Percentiles rank a stretch among this genome's conserved stretches.
Conservation (phyloP, 176 grass and related monocot species). For the Hsuehochloa calcarea region DNA sequence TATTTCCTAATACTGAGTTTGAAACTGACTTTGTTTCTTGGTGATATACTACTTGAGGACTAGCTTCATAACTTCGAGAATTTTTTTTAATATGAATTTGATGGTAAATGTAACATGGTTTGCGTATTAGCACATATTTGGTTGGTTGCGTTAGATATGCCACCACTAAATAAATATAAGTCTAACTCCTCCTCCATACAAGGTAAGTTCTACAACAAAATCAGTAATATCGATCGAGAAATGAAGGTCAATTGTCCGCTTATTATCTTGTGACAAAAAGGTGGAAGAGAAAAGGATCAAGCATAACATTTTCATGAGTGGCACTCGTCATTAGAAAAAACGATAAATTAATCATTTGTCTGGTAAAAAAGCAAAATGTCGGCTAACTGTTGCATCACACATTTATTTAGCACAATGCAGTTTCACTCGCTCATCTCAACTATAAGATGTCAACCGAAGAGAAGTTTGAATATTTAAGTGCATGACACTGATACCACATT, state of each 20-base stretch:
- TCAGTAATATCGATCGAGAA: neutral
- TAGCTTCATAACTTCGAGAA: neutral
- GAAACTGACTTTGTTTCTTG: neutral
- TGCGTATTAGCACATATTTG: neutral
- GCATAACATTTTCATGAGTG: neutral
- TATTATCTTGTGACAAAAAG: neutral
- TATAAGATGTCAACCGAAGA: neutral
- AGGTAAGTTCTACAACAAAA: neutral
- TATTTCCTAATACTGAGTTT: neutral
- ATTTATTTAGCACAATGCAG: neutral
- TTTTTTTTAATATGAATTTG: neutral
- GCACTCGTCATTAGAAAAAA: neutral
- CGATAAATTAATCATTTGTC: neutral
- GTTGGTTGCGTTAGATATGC: neutral
- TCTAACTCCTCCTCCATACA: neutral
- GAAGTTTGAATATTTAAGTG: neutral
- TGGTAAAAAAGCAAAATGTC: neutral
- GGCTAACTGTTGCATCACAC: neutral
- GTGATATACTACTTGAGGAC: neutral
- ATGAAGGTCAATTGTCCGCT: neutral
- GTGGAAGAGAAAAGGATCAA: neutral
- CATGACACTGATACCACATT: neutral
- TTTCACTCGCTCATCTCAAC: neutral
- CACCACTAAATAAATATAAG: neutral
- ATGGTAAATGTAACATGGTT: neutral